Percentiles rank a stretch among this genome's conserved stretches.
phyloP scores from a whole-genome alignment of 768 basidiomycete species.

The Lyophyllum atratum region DNA sequence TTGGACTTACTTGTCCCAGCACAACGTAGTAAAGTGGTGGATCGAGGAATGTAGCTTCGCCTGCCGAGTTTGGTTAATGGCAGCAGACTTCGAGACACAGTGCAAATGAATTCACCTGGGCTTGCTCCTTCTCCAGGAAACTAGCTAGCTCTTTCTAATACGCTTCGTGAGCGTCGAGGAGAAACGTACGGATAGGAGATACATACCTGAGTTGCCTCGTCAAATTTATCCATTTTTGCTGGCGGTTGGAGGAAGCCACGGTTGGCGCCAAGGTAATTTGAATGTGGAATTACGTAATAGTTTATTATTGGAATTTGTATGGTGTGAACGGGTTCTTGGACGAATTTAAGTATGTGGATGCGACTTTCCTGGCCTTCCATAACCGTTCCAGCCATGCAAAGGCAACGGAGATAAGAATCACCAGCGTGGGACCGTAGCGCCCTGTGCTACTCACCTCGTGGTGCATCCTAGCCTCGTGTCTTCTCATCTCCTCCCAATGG shows the following conservation, averaged over 20 bases:
- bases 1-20: conserved; percentile 88
- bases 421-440: conserved; percentile 13
- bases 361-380: conserved; percentile 14
- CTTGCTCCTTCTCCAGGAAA: conserved; percentile 84
- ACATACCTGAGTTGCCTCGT: conserved; percentile 75
- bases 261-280: neutral
- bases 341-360: neutral
- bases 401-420: conserved; percentile 11
- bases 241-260: conserved; percentile 1
- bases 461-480: conserved; percentile 16
- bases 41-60: conserved; percentile 64
- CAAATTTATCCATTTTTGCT: conserved; percentile 62
- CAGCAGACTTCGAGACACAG: neutral
- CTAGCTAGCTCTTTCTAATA: conserved; percentile 76
- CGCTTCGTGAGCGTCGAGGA: conserved; percentile 1
- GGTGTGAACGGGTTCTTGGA: neutral
- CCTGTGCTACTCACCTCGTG: neutral
- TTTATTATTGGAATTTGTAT: conserved; percentile 7
- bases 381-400: conserved; percentile 12
- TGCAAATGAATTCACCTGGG: conserved; percentile 53
- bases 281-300: conserved; percentile 15
- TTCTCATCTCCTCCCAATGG: conserved; percentile 44
- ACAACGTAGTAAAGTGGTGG: conserved; percentile 79
- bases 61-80: conserved; percentile 21
- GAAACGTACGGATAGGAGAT: neutral